Evolutionary conservation across 1,284 basidiomycete genomes (phyloP).

Genomic region (Ustilago loliicola): DNA sequence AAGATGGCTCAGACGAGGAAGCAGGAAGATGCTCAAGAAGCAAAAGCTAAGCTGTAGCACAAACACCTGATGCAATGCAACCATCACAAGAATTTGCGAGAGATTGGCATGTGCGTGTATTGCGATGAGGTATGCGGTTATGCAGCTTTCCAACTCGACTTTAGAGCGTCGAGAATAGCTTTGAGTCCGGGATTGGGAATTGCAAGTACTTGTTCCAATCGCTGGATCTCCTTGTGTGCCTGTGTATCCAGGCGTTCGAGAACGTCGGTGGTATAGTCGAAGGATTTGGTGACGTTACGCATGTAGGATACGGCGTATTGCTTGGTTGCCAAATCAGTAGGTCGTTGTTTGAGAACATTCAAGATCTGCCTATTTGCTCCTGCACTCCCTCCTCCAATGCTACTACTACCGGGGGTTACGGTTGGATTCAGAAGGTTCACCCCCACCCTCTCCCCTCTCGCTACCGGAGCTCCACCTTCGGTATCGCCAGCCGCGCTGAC

Average conservation of each 20-base stretch:
- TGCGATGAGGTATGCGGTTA: not conserved
- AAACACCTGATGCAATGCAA: not conserved
- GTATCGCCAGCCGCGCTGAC: not conserved
- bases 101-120: not conserved
- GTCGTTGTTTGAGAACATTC: conserved; percentile 64
- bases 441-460: not conserved
- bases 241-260: conserved; percentile 53
- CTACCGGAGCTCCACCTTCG: not conserved
- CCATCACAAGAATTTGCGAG: not conserved
- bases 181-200: conserved; percentile 45
- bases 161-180: conserved; percentile 54
- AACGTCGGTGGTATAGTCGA: conserved; percentile 66
- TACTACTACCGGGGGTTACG: not conserved
- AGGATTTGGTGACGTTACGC: conserved; percentile 60
- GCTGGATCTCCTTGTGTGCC: conserved; percentile 50
- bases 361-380: conserved; percentile 60
- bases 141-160: conserved; percentile 38
- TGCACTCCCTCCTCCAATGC: not conserved
- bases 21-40: conserved; percentile 28
- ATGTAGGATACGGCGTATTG: conserved; percentile 67
- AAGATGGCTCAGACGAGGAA: conserved; percentile 69
- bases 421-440: conserved; percentile 25
- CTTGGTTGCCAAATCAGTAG: conserved; percentile 63
- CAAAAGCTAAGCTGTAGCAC: conserved; percentile 10
- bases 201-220: conserved; percentile 42